A percentile compares a stretch with the other conserved stretches of the same genome.
Conservation (phyloP, 192 early-diverging fungal genomes). For the Linnemannia exigua region DNA sequence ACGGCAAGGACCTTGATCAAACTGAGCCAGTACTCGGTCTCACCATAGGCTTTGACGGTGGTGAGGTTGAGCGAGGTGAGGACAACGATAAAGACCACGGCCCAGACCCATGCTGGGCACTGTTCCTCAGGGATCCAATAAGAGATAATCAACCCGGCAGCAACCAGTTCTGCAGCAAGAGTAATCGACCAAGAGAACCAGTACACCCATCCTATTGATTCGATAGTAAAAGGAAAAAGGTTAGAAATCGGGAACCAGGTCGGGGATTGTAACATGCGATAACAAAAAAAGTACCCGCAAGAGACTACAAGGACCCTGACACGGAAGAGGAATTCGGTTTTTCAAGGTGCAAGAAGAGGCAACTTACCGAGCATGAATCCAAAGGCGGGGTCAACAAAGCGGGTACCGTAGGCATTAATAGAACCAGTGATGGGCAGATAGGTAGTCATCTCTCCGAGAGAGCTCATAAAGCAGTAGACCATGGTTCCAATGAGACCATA, state of each 20-base stretch:
- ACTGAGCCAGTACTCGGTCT: conserved; percentile 83
- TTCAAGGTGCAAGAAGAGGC: neutral
- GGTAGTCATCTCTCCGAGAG: conserved; percentile 87
- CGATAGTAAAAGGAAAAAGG: neutral
- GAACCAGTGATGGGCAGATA: conserved; percentile 83
- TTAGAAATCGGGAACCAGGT: neutral
- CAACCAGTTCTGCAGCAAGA: conserved; percentile 81
- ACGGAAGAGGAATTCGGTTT: neutral
- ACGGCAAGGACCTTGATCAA: conserved; percentile 84
- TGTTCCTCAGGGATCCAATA: conserved; percentile 58
- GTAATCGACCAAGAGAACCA: conserved; percentile 72
- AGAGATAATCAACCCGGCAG: conserved; percentile 81
- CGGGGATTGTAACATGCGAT: neutral
- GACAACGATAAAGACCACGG: conserved; percentile 62
- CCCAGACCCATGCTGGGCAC: conserved; percentile 30
- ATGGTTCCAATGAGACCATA: conserved; percentile 68
- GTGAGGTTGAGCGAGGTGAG: conserved; percentile 73
- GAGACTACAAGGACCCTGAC: neutral
- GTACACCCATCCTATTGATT: conserved; percentile 63
- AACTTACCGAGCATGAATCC: conserved; percentile 71
- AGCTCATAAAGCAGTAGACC: conserved; percentile 77
- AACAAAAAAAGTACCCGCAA: conserved; percentile 14
- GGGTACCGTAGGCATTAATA: conserved; percentile 79
- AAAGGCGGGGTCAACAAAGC: conserved; percentile 84
- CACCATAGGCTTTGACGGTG: conserved; percentile 77